Base-by-base conservation (phyloP, 805 yeast species). In the Ogataea dorogensis region DNA sequence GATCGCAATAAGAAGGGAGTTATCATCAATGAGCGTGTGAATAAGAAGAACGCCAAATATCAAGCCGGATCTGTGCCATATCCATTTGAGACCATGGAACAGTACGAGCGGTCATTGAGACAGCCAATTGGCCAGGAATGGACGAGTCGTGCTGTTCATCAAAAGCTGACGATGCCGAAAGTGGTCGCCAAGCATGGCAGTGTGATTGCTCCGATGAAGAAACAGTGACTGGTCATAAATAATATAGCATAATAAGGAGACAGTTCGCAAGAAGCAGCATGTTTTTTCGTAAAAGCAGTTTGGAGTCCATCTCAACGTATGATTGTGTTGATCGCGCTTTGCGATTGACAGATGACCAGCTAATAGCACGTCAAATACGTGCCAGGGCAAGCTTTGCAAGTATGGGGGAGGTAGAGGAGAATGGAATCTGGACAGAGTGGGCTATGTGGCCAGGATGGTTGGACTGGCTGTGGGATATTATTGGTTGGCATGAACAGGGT, bases 91-190 rank as follows among this genome's bases (percentile, higher is more conserved):
- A 82, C 81, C 42, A 74, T 81, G 58, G 98, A 88, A 58, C 98
- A 93, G 64, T 93, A 93, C 61, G 98, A 93, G 63, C 77, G 96
- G 56, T 79, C 95, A 5, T 68, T 93, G 54, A 76, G 95, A 56
- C 82, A 87, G 87, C 97, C 98, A n/a, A 68, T 93, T 43, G 98
- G 98, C 17, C 94, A 86, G 61, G 96, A 93, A 63, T 93, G 98
- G 98, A 80, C 91, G 7, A 77, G 95, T 5, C 79, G 86, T 56
- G 82, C 79, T 36, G 79, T 95, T 3, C 93, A 85, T 67, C 95
- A 88, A 67, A 78, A 78, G 56, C 67, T 86, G 49, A 86, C 93
- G 32, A 88, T 85, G 78, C 98, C 98, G 26, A 74, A 85, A 53
- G 81, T 93, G 25, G 71, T 86, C 43, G 81, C 86, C 31, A 89